phyloP scores from a whole-genome alignment of 1,284 basidiomycete genomes.

The Melanopsichium pennsylvanicum region DNA sequence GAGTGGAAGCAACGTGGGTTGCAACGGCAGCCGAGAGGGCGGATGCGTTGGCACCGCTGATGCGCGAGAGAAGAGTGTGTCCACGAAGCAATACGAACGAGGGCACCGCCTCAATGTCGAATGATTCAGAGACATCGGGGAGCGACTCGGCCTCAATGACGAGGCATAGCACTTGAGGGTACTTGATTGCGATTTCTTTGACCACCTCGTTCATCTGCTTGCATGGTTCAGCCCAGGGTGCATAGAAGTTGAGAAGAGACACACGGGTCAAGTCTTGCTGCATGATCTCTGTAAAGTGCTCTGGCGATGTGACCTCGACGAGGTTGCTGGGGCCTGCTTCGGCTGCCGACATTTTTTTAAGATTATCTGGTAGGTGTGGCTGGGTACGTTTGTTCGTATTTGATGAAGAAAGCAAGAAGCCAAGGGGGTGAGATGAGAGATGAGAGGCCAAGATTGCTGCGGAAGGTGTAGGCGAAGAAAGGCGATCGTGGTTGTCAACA shows the following conservation, averaged over 20 bases:
- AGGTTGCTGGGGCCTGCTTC: conserved; percentile 46
- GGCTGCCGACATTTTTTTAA: conserved; percentile 11
- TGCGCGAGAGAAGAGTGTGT: conserved; percentile 82
- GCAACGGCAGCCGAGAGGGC: conserved; percentile 75
- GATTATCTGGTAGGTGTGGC: too few relatives aligned
- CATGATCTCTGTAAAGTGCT: conserved; percentile 59
- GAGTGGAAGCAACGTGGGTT: conserved; percentile 67
- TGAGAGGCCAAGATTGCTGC: too few relatives aligned
- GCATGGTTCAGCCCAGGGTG: conserved; percentile 65
- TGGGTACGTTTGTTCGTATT: too few relatives aligned
- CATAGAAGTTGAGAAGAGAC: conserved; percentile 65
- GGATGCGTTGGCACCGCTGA: conserved; percentile 82
- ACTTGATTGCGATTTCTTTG: conserved; percentile 73
- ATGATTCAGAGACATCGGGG: conserved; percentile 89
- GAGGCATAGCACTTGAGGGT: conserved; percentile 77
- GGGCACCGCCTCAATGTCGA: conserved; percentile 90
- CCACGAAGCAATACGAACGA: conserved; percentile 85
- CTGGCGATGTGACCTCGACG: conserved; percentile 61
- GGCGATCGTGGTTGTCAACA: too few relatives aligned
- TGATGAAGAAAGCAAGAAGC: too few relatives aligned
- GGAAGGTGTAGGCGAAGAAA: too few relatives aligned
- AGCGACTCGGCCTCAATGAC: conserved; percentile 90
- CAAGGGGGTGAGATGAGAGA: too few relatives aligned
- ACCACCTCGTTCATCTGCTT: conserved; percentile 65
- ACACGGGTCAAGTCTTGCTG: conserved; percentile 59